Base-by-base conservation (phyloP, 106 monocot species). In the Chionographis japonica region DNA sequence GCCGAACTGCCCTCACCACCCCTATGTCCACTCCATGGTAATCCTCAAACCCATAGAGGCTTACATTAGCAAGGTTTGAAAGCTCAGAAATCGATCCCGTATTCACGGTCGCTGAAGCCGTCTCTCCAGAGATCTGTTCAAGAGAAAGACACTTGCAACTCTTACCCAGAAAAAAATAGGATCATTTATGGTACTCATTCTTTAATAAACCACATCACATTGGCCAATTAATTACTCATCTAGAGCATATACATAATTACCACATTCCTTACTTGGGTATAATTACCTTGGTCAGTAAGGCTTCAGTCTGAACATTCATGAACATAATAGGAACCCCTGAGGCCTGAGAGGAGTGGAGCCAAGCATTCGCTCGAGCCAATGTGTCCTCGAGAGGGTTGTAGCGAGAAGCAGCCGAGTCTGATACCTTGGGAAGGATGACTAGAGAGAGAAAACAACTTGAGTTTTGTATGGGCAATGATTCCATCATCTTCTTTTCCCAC, bases 401-500 rank as follows among this genome's bases (percentile, higher is more conserved):
- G 61, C 69, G 78, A 11, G 71, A 72, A 17, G 78, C 56, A 14
- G 74, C 57, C 7, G 74, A 52, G 54, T 88, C 80, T 2, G 80
- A 69, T 27, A 80, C 80, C 73, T 67, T 84, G 15, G 93, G 93
- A 38, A 93, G 83, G 36, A 93, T 42, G 13, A 93, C 83, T 49
- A 93, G 62, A 14, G 93, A 93, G 54, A 89, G 83, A 78, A 93
- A 89, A 58, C 80, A 66, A 68, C 88, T 89, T 5, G 93, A 83
- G 53, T 75, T 78, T 5, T 72, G 74, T 15, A 89, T 62, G 2
- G 77, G 81, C 15, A 87, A 65, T 18, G 65, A 17, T 11, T 89
- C 81, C 65, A 68, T 80, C 93, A 89, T 93, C 81, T 93, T 93
- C 81, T 81, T 93, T 52, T 89, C 93, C 93, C 93, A 93, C 8